Percentiles rank a stretch among this genome's conserved stretches.
Evolutionary conservation across 2,329 filamentous ascomycete genomes (phyloP).

Genomic region (Cercospora beticola): DNA sequence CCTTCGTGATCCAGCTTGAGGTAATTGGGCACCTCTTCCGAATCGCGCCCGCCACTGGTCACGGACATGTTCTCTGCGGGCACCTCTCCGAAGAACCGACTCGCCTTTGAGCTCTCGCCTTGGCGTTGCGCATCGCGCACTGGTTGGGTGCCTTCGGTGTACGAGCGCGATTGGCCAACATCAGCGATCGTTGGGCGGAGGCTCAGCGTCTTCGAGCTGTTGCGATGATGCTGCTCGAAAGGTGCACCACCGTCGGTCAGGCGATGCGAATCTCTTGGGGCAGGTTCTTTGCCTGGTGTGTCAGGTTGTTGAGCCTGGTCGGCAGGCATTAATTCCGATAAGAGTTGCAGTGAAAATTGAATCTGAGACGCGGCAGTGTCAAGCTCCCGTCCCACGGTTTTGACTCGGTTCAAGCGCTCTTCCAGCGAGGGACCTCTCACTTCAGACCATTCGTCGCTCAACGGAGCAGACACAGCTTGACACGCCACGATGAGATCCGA

Average conservation of each 20-base stretch:
- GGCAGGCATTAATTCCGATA: slow-evolving; percentile 75
- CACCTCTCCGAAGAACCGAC: slow-evolving; percentile 54
- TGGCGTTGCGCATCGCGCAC: slow-evolving; percentile 24
- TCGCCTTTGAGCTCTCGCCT: slow-evolving; percentile 50
- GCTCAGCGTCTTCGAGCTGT: slow-evolving; percentile 37
- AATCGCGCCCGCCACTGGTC: slow-evolving; percentile 46
- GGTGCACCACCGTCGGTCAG: slow-evolving; percentile 38
- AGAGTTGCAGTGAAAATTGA: slow-evolving; percentile 79
- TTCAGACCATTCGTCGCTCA: slow-evolving; percentile 95
- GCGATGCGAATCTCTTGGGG: slow-evolving; percentile 32
- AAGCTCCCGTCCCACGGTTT: slow-evolving; percentile 72
- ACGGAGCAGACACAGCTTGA: slow-evolving; percentile 84
- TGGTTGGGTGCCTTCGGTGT: slow-evolving; percentile 54
- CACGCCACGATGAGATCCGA: slow-evolving; percentile 85
- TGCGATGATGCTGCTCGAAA: slow-evolving; percentile 33
- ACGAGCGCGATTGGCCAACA: slow-evolving; percentile 62
- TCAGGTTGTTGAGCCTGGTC: slow-evolving; percentile 41
- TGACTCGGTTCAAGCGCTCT: slow-evolving; percentile 77
- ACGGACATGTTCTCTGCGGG: slow-evolving; percentile 36
- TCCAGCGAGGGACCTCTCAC: slow-evolving; percentile 87
- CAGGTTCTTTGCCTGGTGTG: slow-evolving; percentile 21
- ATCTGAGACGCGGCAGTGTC: slow-evolving; percentile 86
- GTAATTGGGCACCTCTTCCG: slow-evolving; percentile 80
- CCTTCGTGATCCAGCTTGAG: slow-evolving; percentile 82
- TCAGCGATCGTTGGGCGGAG: slow-evolving; percentile 56